Base-by-base conservation (phyloP, 208 protist genomes). In the Leishmania braziliensis region DNA sequence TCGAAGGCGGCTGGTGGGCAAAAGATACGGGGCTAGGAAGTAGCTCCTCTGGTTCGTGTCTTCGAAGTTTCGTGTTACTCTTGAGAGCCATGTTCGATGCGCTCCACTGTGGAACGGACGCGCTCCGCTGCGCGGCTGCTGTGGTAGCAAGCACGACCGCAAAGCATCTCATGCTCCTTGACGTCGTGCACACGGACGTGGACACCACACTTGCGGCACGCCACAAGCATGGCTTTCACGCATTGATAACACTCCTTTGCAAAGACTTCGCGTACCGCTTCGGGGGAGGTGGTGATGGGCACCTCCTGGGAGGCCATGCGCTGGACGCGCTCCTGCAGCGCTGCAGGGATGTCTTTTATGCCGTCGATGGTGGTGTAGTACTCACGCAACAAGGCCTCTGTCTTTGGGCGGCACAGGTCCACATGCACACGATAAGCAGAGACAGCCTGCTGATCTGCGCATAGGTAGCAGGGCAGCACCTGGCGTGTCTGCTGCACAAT, bases 381-480 rank as follows among this genome's bases (percentile, higher is more conserved):
- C 73, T 88, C 87, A 54, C 65, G n/a, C 72, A 92, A 73, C 12
- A 93, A 80, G 20, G 74, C 79, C 73, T 84, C 79, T 29, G 89
- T 90, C 23, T 71, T 85, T 5, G 77, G 74, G 1, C 81, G 78
- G 78, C 91, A 95, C 36, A 88, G 58, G 29, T 89, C 85, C 46
- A 93, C 70, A 81, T 96, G 93, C 33, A 93, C 83, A 23, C 66
- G 77, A 77, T 94, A 95, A 26, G 88, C 77, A 26, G 76, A 83
- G 18, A 89, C 60, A 56, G 75, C 82, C 65, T 93, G 90, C 84
- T 86, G 78, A 76, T 94, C 91, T 1, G 84, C 93, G 69, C 93
- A 96, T 68, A 90, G 82, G 77, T 92, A 96, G 75, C 93, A 96
- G 4, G 93, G 93, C 73, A 95, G 60, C 74, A 92, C 82, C 68